Conservation (phyloP, 768 basidiomycete genomes). For the Mycena venus region DNA sequence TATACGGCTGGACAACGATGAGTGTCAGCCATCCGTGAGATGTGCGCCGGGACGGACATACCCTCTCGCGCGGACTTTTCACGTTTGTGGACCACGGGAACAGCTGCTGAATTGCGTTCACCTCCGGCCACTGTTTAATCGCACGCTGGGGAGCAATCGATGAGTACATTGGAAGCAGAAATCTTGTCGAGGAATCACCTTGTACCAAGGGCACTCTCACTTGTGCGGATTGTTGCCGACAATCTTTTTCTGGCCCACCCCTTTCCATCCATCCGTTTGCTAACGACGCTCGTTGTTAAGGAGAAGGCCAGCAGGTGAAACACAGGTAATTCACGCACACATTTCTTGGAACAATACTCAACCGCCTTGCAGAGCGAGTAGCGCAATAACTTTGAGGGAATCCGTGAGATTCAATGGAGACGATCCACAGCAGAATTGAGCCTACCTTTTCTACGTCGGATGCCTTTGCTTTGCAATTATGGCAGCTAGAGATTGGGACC, state of each 20-base stretch:
- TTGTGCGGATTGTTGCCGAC: background rate
- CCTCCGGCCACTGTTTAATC: slow-evolving; percentile 3
- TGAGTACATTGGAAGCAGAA: no score
- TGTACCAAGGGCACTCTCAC: background rate
- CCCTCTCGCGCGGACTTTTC: background rate
- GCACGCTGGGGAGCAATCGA: background rate
- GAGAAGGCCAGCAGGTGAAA: background rate
- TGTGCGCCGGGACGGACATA: background rate
- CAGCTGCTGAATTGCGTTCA: background rate
- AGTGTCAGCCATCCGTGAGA: background rate
- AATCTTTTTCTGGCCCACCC: background rate
- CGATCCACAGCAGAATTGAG: no score
- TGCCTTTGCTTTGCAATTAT: no score
- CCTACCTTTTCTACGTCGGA: no score
- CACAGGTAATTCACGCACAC: background rate
- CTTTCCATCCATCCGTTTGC: slow-evolving; percentile 9
- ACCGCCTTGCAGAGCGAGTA: slow-evolving; percentile 7
- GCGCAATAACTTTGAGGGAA: background rate
- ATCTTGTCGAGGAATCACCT: background rate
- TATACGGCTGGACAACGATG: background rate
- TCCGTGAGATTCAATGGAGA: no score
- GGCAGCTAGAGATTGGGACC: no score
- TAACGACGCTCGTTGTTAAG: background rate
- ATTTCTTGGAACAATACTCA: slow-evolving; percentile 7
- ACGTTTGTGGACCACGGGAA: slow-evolving; percentile 6